Evolutionary conservation across 305 asterid genomes (phyloP).

Genomic region (Fraxinus velutina): DNA sequence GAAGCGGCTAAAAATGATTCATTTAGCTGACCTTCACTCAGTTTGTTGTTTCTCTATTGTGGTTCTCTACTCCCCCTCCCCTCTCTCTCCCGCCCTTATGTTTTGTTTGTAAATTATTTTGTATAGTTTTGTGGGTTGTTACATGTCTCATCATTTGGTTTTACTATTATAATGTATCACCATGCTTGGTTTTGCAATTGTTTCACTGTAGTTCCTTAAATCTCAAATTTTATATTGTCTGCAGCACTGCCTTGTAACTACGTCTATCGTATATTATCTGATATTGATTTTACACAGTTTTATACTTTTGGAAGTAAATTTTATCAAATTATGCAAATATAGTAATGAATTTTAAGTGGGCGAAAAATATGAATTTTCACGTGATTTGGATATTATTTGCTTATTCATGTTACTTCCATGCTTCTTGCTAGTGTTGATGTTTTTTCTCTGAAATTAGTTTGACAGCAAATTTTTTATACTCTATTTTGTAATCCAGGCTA

Average conservation of each 20-base stretch:
- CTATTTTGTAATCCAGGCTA: conserved; percentile 48
- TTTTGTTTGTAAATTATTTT: neutral
- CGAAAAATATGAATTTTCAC: neutral
- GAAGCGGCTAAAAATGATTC: neutral
- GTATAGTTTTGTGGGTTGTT: neutral
- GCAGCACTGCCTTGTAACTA: neutral
- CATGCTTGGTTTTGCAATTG: neutral
- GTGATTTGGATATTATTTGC: neutral
- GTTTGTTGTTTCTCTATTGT: neutral
- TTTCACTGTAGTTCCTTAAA: neutral
- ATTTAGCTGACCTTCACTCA: neutral
- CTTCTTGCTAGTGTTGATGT: neutral
- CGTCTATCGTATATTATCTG: neutral
- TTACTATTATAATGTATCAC: neutral
- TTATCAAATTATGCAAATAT: neutral
- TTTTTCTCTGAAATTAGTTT: conserved; percentile 13
- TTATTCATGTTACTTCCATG: neutral
- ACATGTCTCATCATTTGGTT: neutral
- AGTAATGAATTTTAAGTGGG: neutral
- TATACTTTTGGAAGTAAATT: neutral
- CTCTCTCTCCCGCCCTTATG: neutral
- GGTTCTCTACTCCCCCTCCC: neutral
- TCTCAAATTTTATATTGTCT: neutral
- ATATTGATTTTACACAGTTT: neutral
- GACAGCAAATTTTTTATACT: conserved; percentile 9